Conservation (phyloP, 2,329 filamentous ascomycete species). For the Phialocephala sp. region DNA sequence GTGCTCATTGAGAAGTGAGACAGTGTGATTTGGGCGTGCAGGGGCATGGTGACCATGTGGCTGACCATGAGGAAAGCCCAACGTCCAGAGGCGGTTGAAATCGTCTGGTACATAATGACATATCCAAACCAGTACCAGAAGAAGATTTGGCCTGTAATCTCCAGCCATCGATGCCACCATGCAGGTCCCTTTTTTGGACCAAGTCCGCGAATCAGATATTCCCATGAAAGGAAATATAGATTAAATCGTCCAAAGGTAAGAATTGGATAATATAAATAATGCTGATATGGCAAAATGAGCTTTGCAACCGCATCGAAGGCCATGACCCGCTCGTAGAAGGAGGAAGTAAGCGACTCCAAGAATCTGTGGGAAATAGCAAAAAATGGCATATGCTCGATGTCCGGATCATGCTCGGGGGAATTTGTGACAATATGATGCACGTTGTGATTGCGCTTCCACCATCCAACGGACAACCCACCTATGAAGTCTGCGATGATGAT, state of each 20-base stretch:
- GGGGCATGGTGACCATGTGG: conserved; percentile 78
- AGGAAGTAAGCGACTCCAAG: conserved; percentile 73
- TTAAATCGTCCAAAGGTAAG: conserved; percentile 86
- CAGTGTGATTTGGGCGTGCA: conserved; percentile 89
- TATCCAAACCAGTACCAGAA: conserved; percentile 93
- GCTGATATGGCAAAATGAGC: conserved; percentile 73
- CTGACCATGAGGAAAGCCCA: conserved; percentile 79
- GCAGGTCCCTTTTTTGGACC: conserved; percentile 77
- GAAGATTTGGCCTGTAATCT: conserved; percentile 74
- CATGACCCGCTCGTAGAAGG: conserved; percentile 85
- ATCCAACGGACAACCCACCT: conserved; percentile 87
- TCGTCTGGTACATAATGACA: conserved; percentile 72
- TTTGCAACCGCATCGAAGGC: conserved; percentile 76
- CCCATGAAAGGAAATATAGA: conserved; percentile 81
- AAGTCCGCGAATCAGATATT: conserved; percentile 72
- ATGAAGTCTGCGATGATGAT: conserved; percentile 90
- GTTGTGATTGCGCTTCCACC: conserved; percentile 98
- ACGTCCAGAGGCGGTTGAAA: conserved; percentile 72
- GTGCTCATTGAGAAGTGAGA: conserved; percentile 96
- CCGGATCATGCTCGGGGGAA: conserved; percentile 91
- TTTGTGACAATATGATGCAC: conserved; percentile 98
- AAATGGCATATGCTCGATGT: conserved; percentile 90
- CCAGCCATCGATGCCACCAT: conserved; percentile 84
- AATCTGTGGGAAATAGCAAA: conserved; percentile 87
- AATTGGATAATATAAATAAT: conserved; percentile 83